Evolutionary conservation across 2,329 filamentous ascomycete genomes (phyloP), one percentile per base, ranked within the genome.

Genomic region (Gnomoniopsis sp.): DNA sequence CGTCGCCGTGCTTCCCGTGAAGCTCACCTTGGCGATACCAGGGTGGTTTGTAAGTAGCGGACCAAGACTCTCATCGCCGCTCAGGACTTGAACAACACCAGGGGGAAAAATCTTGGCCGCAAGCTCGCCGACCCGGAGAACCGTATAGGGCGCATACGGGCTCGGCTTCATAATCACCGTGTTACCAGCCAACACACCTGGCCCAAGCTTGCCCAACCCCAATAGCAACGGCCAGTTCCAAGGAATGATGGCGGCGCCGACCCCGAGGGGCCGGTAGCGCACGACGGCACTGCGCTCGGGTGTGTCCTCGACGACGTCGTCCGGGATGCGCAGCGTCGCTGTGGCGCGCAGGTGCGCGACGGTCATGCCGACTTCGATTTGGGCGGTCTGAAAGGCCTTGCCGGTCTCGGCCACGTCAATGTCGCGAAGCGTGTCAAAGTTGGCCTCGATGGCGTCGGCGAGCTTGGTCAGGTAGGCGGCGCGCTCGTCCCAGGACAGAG

Each of bases 1-100:
- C 7, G 58, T 58, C 23, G 36, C 41, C 1, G 51, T 82, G 12
- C 82, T 86, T 2, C 86, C 85, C 0, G 86, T 88, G 71, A 88
- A 88, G 63, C 76, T 79, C 67, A 88, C 81, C 75, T 86, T 88
- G 58, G 80, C 76, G 57, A 88, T 79, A 21, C 76, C 81, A 0
- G 83, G 82, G 65, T 88, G 85, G n/a, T 68, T 69, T 0, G 83
- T 86, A 53, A 88, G 69, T 76, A 76, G 77, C 0, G 81, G 82
- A 3, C 86, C 86, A 6, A 88, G 78, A 46, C 76, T 74, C 63
- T 88, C 84, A 53, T 83, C 83, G 7, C 85, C 86, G 53, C 81
- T 81, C 2, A 88, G 70, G 0, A 76, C 80, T 65, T 88, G 84
- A 1, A 88, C 67, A n/a, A 88, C 82, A 43, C 86, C 86, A 0